These are phyloP conservation scores for Anaeromyces robustus DNA, from an alignment of 192 early-diverging fungal genomes.

Conservation along the genomic window DNA sequence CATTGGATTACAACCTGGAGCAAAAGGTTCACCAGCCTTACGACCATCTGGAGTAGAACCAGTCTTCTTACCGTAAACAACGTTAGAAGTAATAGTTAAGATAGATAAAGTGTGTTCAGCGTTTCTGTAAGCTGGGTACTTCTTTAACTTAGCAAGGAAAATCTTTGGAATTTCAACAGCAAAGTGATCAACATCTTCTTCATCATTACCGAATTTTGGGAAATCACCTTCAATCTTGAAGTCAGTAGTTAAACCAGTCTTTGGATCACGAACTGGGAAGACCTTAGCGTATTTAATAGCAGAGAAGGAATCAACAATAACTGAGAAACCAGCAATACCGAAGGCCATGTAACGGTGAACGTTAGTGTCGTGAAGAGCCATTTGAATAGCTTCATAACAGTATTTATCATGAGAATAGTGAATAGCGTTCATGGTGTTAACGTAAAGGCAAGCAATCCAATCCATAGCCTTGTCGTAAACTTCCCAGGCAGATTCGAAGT, in stretches of 20 bases:
- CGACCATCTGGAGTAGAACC: conserved; percentile 10
- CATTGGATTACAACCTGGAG: conserved; percentile 10
- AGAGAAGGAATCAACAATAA: conserved; percentile 9
- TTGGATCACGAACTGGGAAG: conserved; percentile 9
- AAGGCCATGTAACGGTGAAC: conserved; percentile 11
- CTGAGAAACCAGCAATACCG: conserved; percentile 10
- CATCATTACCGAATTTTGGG: not conserved
- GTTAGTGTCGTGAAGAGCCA: conserved; percentile 12
- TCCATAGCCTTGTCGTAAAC: conserved; percentile 11
- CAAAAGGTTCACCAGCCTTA: conserved; percentile 7
- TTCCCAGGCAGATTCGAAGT: conserved; percentile 5
- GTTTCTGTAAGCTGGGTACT: conserved; percentile 9
- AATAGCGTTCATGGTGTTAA: conserved; percentile 13
- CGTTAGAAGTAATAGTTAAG: conserved; percentile 9
- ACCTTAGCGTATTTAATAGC: conserved; percentile 11
- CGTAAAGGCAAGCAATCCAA: conserved; percentile 9
- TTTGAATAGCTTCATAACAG: conserved; percentile 12
- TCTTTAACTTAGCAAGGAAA: conserved; percentile 6
- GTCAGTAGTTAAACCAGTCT: conserved; percentile 11
- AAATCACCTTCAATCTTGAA: conserved; percentile 10
- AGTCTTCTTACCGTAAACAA: conserved; percentile 10
- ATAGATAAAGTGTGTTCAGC: conserved; percentile 9
- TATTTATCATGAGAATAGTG: conserved; percentile 10
- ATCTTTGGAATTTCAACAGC: conserved; percentile 8
- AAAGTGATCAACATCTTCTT: conserved; percentile 6